Percentiles rank a stretch among this genome's conserved stretches.
Evolutionary conservation across 1,284 basidiomycete species (phyloP).

Genomic region (Chalciporus sp.): DNA sequence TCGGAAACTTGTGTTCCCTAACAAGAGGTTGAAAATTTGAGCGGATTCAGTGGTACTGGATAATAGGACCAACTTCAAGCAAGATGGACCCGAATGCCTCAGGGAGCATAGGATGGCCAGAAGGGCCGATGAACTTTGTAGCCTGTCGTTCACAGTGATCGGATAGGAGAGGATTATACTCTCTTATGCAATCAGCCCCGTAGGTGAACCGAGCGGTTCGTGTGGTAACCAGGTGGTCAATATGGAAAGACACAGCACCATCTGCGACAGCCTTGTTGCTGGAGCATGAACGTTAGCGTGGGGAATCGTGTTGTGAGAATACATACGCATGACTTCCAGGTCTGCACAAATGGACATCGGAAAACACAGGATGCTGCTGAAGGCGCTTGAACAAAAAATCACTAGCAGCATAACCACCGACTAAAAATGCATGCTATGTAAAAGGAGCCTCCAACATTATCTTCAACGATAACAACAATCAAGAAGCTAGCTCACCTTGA

Average conservation of each 20-base stretch:
- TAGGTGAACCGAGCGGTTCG: constrained; percentile 47
- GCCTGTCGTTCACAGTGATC: no score
- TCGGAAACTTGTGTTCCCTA: no score
- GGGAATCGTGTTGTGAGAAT: no score
- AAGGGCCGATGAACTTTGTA: no score
- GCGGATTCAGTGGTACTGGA: no score
- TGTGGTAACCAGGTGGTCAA: constrained; percentile 49
- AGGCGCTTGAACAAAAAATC: constrained; percentile 47
- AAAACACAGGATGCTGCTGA: constrained; percentile 31
- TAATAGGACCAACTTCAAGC: no score
- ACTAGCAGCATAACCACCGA: constrained; percentile 53
- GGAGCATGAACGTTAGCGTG: neutral
- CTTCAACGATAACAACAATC: neutral
- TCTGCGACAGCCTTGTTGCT: constrained; percentile 61
- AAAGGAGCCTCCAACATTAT: neutral
- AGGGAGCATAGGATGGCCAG: no score
- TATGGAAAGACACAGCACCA: constrained; percentile 51
- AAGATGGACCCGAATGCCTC: no score
- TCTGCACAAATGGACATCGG: constrained; percentile 35
- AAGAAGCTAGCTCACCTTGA: constrained; percentile 29
- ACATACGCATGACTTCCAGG: constrained; percentile 39
- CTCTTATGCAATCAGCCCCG: constrained; percentile 32
- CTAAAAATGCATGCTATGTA: constrained; percentile 24
- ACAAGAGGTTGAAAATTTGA: no score
- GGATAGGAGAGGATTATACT: no score